phyloP scores from a whole-genome alignment of 2,329 filamentous ascomycete species.

The Calycina marina region DNA sequence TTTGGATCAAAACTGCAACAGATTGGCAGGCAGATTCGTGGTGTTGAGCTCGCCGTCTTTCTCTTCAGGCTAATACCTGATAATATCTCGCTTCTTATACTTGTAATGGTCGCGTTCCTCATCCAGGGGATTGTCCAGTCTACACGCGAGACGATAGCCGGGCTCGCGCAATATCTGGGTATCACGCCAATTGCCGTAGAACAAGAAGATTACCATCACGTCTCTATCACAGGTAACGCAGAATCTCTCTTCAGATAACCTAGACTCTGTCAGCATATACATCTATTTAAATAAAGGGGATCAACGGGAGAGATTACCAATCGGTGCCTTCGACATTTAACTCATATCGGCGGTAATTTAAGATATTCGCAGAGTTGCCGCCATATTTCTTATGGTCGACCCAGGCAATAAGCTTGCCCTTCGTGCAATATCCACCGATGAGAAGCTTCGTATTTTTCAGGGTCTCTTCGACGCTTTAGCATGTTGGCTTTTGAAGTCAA shows the following conservation, averaged over 20 bases:
- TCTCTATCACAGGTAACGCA: slow-evolving; percentile 6
- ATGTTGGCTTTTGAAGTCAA: slow-evolving; percentile 17
- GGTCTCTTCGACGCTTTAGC: slow-evolving; percentile 12
- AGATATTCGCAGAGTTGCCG: slow-evolving; percentile 1
- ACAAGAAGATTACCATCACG: slow-evolving; percentile 12
- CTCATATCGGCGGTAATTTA: neutral
- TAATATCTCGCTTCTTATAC: slow-evolving; percentile 8
- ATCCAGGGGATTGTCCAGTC: slow-evolving; percentile 5
- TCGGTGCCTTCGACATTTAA: slow-evolving; percentile 4
- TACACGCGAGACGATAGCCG: slow-evolving; percentile 11
- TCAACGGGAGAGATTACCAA: slow-evolving; percentile 7
- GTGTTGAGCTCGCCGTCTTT: slow-evolving; percentile 1
- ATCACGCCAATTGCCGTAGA: slow-evolving; percentile 1
- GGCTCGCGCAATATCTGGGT: neutral
- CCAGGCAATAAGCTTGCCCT: slow-evolving; percentile 6
- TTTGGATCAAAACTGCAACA: slow-evolving; percentile 5
- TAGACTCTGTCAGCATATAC: no score
- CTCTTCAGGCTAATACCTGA: slow-evolving; percentile 10
- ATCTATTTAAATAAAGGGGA: neutral
- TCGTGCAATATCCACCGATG: neutral
- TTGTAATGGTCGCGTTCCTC: slow-evolving; percentile 18
- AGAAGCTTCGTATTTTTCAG: slow-evolving; percentile 11
- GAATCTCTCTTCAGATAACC: slow-evolving; percentile 4
- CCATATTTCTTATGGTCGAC: slow-evolving; percentile 8
- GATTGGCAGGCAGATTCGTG: slow-evolving; percentile 4